phyloP scores from a whole-genome alignment of 1,284 basidiomycete genomes.

The Puccinia novopanici region DNA sequence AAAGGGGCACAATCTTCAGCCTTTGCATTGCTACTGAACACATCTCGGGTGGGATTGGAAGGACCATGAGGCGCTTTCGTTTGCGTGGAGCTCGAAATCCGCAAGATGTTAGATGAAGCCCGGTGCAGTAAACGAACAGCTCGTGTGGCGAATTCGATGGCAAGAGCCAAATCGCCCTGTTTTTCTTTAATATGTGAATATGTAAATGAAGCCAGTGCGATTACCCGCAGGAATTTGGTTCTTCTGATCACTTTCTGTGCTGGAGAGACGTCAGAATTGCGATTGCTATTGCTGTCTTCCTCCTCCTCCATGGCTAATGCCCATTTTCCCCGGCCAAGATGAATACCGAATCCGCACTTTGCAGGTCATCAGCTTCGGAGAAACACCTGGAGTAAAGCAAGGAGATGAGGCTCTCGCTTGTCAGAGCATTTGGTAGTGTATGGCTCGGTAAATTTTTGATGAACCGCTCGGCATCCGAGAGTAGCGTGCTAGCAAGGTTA shows the following conservation, averaged over 20 bases:
- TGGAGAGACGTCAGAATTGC: conserved; percentile 31
- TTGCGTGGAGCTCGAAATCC: conserved; percentile 28
- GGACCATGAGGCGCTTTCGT: background rate
- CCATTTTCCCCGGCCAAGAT: conserved; percentile 35
- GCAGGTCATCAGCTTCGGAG: conserved; percentile 25
- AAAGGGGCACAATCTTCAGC: conserved; percentile 44
- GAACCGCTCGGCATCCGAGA: conserved; percentile 35
- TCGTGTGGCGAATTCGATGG: conserved; percentile 38
- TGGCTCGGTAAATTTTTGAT: conserved; percentile 4
- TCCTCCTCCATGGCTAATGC: conserved; percentile 41
- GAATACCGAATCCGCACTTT: conserved; percentile 30
- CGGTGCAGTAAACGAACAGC: conserved; percentile 42
- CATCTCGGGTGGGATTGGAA: conserved; percentile 27
- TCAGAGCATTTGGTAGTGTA: conserved; percentile 5
- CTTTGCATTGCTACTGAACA: conserved; percentile 35
- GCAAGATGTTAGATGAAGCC: conserved; percentile 49
- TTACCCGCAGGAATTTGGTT: conserved; percentile 36
- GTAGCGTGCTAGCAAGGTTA: conserved; percentile 21
- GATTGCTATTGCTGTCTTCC: background rate
- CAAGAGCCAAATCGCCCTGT: conserved; percentile 35
- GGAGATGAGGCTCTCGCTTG: conserved; percentile 41
- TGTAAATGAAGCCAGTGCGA: conserved; percentile 44
- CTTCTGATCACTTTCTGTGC: conserved; percentile 33
- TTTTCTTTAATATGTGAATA: conserved; percentile 47
- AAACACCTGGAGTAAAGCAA: conserved; percentile 44